phyloP scores from a whole-genome alignment of 768 basidiomycete genomes.

The Cystobasidium onofrii region DNA sequence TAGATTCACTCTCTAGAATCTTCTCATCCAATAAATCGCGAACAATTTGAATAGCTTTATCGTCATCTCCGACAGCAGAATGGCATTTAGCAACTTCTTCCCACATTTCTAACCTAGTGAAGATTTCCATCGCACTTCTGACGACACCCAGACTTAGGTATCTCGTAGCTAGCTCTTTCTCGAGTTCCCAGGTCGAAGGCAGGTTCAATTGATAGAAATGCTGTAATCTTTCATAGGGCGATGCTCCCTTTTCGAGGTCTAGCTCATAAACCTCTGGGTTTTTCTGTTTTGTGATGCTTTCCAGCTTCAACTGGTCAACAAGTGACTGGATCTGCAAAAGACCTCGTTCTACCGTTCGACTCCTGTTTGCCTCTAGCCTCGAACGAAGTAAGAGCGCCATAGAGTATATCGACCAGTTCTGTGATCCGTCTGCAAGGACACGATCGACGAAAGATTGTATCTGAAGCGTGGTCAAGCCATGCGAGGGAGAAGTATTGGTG shows the following conservation, averaged over 20 bases:
- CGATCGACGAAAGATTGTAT: slow-evolving; percentile 86
- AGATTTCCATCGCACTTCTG: slow-evolving; percentile 84
- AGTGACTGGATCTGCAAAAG: slow-evolving; percentile 88
- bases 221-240: slow-evolving; percentile 67
- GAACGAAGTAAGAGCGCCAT: slow-evolving; percentile 91
- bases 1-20: slow-evolving; percentile 70
- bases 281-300: slow-evolving; percentile 31
- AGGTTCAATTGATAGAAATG: slow-evolving; percentile 74
- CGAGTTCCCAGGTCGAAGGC: slow-evolving; percentile 88
- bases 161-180: slow-evolving; percentile 75
- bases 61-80: slow-evolving; percentile 64
- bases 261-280: slow-evolving; percentile 36
- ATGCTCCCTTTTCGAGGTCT: slow-evolving; percentile 32
- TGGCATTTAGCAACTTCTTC: slow-evolving; percentile 86
- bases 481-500: slow-evolving; percentile 75
- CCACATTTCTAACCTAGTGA: slow-evolving; percentile 95
- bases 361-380: slow-evolving; percentile 75
- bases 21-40: slow-evolving; percentile 73
- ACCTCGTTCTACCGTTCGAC: slow-evolving; percentile 85
- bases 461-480: slow-evolving; percentile 84
- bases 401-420: slow-evolving; percentile 93
- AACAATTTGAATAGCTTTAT: slow-evolving; percentile 67
- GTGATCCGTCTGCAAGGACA: slow-evolving; percentile 69
- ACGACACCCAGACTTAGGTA: slow-evolving; percentile 78
- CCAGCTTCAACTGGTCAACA: slow-evolving; percentile 66